Evolutionary conservation across 305 asterid genomes (phyloP), one percentile per base, ranked within the genome.

Genomic region (Fraxinus latifolia): DNA sequence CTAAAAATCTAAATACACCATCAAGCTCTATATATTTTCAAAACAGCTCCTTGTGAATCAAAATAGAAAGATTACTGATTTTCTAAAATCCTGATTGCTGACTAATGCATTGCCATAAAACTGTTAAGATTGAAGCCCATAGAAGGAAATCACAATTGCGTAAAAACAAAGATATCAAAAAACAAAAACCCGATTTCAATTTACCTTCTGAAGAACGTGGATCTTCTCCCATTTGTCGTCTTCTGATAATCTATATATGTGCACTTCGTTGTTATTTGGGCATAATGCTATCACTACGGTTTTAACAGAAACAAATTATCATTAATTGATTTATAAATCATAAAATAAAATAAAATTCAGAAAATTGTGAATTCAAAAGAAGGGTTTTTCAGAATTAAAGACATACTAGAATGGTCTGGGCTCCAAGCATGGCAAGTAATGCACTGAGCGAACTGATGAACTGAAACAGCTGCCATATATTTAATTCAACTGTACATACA

Each of bases 371-470:
- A 68, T 7, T 44, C 6, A 23, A 67, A 67, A 80, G 82, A 29
- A 80, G 72, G 73, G 17, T 3, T 85, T 90, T 25, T 60, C 3
- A n/a, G 12, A 36, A 15, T 5, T 71, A 7, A 71, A 71, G 19
- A 71, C 76, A 32, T 32, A 96, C 99, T 94, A 76, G 98, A 93
- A 55, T 85, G 92, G 81, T 96, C 99, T 39, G 97, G 97, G 81
- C 97, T 94, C 99, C 98, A 96, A 88, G 93, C 96, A 88, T 96
- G 99, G 86, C 95, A 90, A 80, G 97, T 91, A 86, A 96, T 90
- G 88, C 93, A 93, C 82, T 89, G 97, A 80, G 97, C 98, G 71
- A 94, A 93, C 85, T 92, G 95, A 84, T 94, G 96, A 81, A 87
- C 91, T 80, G 97, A 90, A 79, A 91, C 90, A 19, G 94, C 91